Conservation (phyloP, 1,284 basidiomycete species). For the Meira nashicola region DNA sequence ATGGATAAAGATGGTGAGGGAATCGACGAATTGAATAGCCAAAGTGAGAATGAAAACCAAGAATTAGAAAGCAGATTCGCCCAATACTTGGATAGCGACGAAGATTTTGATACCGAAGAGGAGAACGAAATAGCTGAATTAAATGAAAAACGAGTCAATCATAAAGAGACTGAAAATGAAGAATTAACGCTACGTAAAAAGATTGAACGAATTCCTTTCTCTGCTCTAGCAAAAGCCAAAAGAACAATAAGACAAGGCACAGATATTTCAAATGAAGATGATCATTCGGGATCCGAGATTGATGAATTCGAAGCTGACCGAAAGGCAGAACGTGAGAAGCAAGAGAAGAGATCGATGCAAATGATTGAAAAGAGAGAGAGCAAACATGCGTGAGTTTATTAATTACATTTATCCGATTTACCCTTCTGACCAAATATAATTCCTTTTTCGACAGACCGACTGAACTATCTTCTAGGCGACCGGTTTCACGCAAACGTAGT, state of each 20-base stretch:
- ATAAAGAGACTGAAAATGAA: conserved; percentile 23
- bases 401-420: background rate
- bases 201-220: conserved; percentile 37
- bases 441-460: conserved; percentile 62
- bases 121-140: conserved; percentile 22
- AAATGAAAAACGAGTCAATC: too few relatives aligned
- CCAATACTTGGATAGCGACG: conserved; percentile 53
- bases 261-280: conserved; percentile 15
- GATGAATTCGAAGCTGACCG: conserved; percentile 36
- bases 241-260: conserved; percentile 55
- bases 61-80: background rate
- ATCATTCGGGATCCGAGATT: conserved; percentile 25
- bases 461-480: conserved; percentile 78
- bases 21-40: too few relatives aligned
- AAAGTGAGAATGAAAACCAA: background rate
- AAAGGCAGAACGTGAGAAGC: conserved; percentile 9
- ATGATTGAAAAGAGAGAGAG: conserved; percentile 61
- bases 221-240: conserved; percentile 64
- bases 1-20: too few relatives aligned
- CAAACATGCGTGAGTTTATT: conserved; percentile 76
- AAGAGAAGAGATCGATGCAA: background rate
- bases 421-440: background rate
- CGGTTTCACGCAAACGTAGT: conserved; percentile 71
- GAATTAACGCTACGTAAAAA: background rate
- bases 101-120: conserved; percentile 43